Base-by-base conservation (phyloP, 23 red algal genomes). In the Chondrus crispus region DNA sequence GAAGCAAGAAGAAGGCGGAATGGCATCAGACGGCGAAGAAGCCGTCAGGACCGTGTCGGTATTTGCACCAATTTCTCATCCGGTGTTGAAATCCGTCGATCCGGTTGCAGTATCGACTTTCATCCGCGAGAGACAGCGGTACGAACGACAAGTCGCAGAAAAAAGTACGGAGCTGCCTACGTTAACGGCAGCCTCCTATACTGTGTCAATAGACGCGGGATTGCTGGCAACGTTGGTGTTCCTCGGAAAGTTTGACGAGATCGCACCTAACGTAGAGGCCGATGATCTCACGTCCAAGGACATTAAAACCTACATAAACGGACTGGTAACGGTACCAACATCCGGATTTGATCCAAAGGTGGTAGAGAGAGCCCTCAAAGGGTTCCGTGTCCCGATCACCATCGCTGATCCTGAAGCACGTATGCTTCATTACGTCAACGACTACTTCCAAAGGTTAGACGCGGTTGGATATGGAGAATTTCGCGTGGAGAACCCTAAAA, bases 211-310 rank as follows among this genome's bases (percentile, higher is more conserved):
- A 8, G 47, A 82, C 44, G 44, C 9, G 4, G 4, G 44, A 55
- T 82, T 82, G 46, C 44, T 82, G 78, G 55, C 33, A 76, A 76
- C 4, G n/a, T 24, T 76, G 29, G 52, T 82, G 9, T 82, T 82
- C 41, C 29, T 82, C 44, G 78, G 78, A 26, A 60, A 63, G 30
- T 60, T 82, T 29, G 45, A 82, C 78, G 78, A 60, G 24, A 58
- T 82, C 35, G 78, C 47, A 5, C 40, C 39, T 32, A 16, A 32
- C 26, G 58, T 16, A 64, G 26, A n/a, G 16, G 58, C 58, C 5
- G 14, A n/a, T 64, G 14, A 64, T 11, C 22, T 83, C 8, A 83
- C 78, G 19, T 54, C 46, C 12, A 47, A 62, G 8, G 30, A 83
- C 13, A 83, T 83, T 14, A 38, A 83, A 24, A 83, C 55, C 20